Evolutionary conservation across 1,284 basidiomycete genomes (phyloP).

Genomic region (Melampsora americana): DNA sequence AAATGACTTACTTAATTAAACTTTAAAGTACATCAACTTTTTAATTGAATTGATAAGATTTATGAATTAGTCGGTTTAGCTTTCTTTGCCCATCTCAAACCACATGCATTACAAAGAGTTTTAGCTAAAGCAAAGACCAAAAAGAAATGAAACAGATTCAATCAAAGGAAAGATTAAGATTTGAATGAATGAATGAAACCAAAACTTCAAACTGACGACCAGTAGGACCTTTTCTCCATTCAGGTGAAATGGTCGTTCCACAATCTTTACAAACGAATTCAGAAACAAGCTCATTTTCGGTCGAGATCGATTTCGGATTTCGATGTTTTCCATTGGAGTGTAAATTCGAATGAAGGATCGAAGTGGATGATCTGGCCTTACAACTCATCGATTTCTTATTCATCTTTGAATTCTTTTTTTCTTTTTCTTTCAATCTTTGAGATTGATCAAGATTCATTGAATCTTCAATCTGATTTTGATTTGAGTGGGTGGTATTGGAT

Average conservation of each 20-base stretch:
- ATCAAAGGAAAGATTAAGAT: background rate
- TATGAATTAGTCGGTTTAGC: constrained; percentile 46
- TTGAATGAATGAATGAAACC: background rate
- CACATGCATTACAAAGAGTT: constrained; percentile 49
- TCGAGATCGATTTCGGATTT: background rate
- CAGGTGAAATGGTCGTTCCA: constrained; percentile 52
- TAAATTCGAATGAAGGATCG: background rate
- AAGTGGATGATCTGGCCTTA: no score
- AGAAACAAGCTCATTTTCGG: constrained; percentile 46
- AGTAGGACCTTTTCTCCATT: constrained; percentile 53
- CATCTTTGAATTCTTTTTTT: background rate
- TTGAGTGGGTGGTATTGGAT: no score
- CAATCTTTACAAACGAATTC: constrained; percentile 53
- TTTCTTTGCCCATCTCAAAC: constrained; percentile 53
- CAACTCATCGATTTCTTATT: background rate
- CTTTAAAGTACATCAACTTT: no score
- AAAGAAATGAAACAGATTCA: background rate
- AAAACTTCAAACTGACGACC: constrained; percentile 51
- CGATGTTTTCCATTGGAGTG: background rate
- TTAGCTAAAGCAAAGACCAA: constrained; percentile 17
- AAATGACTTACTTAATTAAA: no score
- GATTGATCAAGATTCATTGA: no score
- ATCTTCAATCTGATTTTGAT: no score
- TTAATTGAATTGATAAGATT: no score
- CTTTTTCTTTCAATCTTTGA: background rate